Evolutionary conservation across 257 asterid genomes (phyloP).

Genomic region (Oldenlandia corymbosa): DNA sequence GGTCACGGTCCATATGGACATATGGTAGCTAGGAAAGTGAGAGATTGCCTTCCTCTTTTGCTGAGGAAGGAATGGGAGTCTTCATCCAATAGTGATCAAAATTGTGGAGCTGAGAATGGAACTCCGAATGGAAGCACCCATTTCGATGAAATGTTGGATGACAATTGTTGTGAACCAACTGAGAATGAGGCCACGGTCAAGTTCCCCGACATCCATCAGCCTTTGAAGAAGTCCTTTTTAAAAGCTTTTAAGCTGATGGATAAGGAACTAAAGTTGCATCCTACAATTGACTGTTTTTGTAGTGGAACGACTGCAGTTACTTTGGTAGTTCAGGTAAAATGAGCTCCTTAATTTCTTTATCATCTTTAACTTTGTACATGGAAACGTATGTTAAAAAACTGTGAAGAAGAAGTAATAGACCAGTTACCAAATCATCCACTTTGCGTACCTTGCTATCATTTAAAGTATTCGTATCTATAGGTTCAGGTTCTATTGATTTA

Average conservation of each 20-base stretch:
- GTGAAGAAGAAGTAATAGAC: background rate
- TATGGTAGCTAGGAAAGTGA: conserved; percentile 89
- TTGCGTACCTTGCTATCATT: background rate
- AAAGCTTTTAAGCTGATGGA: conserved; percentile 88
- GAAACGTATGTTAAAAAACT: background rate
- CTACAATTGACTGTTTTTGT: conserved; percentile 80
- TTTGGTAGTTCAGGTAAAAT: conserved; percentile 62
- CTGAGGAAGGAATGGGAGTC: conserved; percentile 63
- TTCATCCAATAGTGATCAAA: conserved; percentile 33
- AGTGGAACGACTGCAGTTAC: conserved; percentile 90
- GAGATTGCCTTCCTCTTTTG: conserved; percentile 75
- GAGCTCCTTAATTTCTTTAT: background rate
- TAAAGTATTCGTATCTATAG: background rate
- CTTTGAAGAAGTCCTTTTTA: conserved; percentile 65
- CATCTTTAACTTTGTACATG: background rate
- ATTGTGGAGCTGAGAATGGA: conserved; percentile 32
- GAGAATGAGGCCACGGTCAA: conserved; percentile 63
- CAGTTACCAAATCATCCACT: background rate
- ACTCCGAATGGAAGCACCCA: conserved; percentile 43
- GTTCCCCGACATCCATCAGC: conserved; percentile 68
- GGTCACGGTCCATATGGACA: conserved; percentile 98
- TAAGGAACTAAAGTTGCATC: conserved; percentile 83
- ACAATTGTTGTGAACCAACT: conserved; percentile 53
- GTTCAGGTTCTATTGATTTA: background rate
- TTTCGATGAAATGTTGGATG: conserved; percentile 69